Evolutionary conservation across 2,329 filamentous ascomycete species (phyloP).

Genomic region (Microthyrium microscopicum): DNA sequence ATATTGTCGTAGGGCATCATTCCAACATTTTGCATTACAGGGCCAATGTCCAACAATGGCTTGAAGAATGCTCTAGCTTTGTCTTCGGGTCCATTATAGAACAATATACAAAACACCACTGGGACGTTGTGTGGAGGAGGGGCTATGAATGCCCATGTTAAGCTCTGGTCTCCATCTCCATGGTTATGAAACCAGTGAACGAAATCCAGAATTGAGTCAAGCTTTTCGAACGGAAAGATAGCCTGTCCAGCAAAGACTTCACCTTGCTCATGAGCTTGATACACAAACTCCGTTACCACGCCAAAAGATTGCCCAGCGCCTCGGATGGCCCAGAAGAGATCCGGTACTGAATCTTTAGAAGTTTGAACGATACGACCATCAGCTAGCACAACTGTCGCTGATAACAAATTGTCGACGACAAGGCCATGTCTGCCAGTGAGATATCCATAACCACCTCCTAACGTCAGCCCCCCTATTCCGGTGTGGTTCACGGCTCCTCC

Average conservation of each 20-base stretch:
- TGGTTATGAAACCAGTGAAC: background rate
- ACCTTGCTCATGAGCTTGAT: background rate
- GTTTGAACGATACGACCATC: constrained; percentile 31
- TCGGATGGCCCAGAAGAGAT: constrained; percentile 41
- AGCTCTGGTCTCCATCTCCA: background rate
- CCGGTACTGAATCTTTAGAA: constrained; percentile 24
- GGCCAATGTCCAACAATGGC: background rate
- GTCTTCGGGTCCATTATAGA: constrained; percentile 3
- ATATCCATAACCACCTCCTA: constrained; percentile 43
- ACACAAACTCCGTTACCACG: background rate
- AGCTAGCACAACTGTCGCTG: constrained; percentile 41
- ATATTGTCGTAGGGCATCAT: constrained; percentile 1
- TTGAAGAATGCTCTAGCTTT: background rate
- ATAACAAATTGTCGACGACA: no score
- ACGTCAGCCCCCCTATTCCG: constrained; percentile 40
- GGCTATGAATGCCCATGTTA: background rate
- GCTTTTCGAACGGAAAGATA: constrained; percentile 1
- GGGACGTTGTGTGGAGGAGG: background rate
- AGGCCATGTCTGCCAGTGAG: constrained; percentile 38
- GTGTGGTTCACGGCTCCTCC: constrained; percentile 48
- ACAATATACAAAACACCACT: background rate
- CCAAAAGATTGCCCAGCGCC: constrained; percentile 31
- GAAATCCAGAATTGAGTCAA: background rate
- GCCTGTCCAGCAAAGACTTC: background rate
- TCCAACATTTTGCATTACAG: background rate